Evolutionary conservation across 2,329 filamentous ascomycete species (phyloP).

Genomic region (Didymella arachidicola): DNA sequence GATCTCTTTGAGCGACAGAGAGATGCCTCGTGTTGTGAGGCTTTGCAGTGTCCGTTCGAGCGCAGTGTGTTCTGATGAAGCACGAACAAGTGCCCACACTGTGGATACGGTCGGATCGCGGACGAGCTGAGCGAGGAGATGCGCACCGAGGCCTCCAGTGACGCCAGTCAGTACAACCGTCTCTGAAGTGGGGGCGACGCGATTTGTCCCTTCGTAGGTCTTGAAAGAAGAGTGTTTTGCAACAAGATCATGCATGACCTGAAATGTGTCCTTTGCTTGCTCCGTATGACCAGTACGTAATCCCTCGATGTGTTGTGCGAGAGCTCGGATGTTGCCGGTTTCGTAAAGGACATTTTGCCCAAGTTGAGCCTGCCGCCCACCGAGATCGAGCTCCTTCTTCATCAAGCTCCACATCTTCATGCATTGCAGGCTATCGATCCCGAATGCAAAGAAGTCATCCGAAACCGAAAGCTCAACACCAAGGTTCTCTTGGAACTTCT

Average conservation of each 20-base stretch:
- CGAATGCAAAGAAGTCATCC: slow-evolving; percentile 66
- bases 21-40: slow-evolving; percentile 49
- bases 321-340: slow-evolving; percentile 57
- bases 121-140: slow-evolving; percentile 58
- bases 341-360: slow-evolving; percentile 68
- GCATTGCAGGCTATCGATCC: slow-evolving; percentile 67
- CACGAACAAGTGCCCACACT: slow-evolving; percentile 63
- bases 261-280: slow-evolving; percentile 48
- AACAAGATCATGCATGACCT: slow-evolving; percentile 58
- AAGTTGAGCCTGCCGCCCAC: slow-evolving; percentile 52
- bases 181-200: slow-evolving; percentile 4
- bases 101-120: slow-evolving; percentile 39
- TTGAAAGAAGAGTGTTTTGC: slow-evolving; percentile 54
- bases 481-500: slow-evolving; percentile 30
- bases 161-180: slow-evolving; percentile 65
- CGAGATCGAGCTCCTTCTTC: slow-evolving; percentile 60
- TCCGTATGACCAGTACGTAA: slow-evolving; percentile 51
- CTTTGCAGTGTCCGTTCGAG: slow-evolving; percentile 48
- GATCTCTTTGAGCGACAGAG: slow-evolving; percentile 33
- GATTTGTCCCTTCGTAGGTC: slow-evolving; percentile 7
- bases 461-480: slow-evolving; percentile 29
- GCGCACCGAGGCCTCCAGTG: slow-evolving; percentile 70
- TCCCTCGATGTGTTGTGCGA: slow-evolving; percentile 57
- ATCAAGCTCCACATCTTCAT: slow-evolving; percentile 64
- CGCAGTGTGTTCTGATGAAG: slow-evolving; percentile 47